Base-by-base conservation (phyloP, 176 grass and related monocot species). In the Oryza officinalis region DNA sequence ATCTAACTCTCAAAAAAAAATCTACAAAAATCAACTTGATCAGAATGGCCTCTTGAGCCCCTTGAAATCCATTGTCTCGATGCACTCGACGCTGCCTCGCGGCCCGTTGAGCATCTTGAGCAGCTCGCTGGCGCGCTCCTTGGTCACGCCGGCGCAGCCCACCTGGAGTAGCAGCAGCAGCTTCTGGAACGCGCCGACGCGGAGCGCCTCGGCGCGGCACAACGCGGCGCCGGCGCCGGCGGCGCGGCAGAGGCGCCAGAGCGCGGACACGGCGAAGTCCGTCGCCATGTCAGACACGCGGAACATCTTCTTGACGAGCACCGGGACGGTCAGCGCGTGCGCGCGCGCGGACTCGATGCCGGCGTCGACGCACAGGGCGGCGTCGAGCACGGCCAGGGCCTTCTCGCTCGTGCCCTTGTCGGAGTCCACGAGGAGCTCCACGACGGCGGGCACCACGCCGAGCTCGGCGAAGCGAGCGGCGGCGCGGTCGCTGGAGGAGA, bases 291-390 rank as follows among this genome's bases (percentile, higher is more conserved):
- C 94, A 18, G 94, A 97, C 28, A 94, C 84, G 3, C 92, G 88
- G 57, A 97, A 84, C 90, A 97, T 92, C 88, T 97, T 97, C 87
- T 97, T 97, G 64, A 97, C 94, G 6, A 97, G 84, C 33, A 97
- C 90, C 0, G 94, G 94, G 64, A 97, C 92, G 33, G 52, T 45
- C 4, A 94, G 78, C 20, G 92, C 90, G 77, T 97, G 92, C 8
- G 71, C 80, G 25, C 69, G 79, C 26, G 83, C 90, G 23, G 63
- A 38, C 0, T 76, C 73, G 27, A 82, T 78, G 6, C 92, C 94
- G 6, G 86, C 89, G 49, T 50, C 83, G 32, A 54, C 70, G 78
- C 85, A 54, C 2, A 92, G 63, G 4, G 88, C 67, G 32, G 83
- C 83, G 72, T 97, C 92, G 27, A 97, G 72, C 40, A 84, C 81